Conservation (phyloP, 139 green algal species). For the Chlamydomonas sphaeroides region DNA sequence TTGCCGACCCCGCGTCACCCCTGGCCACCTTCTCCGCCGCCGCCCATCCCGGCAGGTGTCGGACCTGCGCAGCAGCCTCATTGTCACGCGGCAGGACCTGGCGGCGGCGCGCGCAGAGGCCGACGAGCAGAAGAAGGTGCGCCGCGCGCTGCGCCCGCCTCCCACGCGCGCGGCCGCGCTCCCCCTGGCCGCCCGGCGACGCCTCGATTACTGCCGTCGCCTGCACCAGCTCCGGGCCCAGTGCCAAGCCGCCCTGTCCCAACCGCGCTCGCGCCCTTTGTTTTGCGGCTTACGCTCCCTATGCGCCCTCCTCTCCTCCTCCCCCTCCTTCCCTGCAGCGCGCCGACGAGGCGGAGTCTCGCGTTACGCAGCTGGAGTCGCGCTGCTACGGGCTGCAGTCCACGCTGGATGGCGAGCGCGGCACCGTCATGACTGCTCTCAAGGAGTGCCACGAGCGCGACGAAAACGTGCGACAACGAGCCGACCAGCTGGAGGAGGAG, state of each 20-base stretch:
- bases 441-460: constrained; percentile 57
- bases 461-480: constrained; percentile 30
- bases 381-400: constrained; percentile 41
- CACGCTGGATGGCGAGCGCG: constrained; percentile 46
- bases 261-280: no score
- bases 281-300: no score
- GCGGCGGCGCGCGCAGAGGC: not conserved
- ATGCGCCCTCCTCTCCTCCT: no score
- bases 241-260: no score
- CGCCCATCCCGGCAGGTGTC: no score
- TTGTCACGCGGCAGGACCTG: constrained; percentile 27
- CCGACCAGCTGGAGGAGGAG: constrained; percentile 47
- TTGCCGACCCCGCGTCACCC: no score
- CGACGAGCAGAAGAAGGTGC: constrained; percentile 19
- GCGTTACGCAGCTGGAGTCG: constrained; percentile 44
- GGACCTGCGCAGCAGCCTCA: constrained; percentile 39
- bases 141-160: not conserved
- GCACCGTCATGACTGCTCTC: constrained; percentile 50
- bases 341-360: constrained; percentile 41
- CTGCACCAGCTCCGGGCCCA: no score
- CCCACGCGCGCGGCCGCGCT: not conserved
- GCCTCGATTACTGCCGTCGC: no score
- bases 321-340: no score
- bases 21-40: no score
- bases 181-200: no score